Evolutionary conservation across 2,329 filamentous ascomycete genomes (phyloP).

Genomic region (Neoarthrinium moseri): DNA sequence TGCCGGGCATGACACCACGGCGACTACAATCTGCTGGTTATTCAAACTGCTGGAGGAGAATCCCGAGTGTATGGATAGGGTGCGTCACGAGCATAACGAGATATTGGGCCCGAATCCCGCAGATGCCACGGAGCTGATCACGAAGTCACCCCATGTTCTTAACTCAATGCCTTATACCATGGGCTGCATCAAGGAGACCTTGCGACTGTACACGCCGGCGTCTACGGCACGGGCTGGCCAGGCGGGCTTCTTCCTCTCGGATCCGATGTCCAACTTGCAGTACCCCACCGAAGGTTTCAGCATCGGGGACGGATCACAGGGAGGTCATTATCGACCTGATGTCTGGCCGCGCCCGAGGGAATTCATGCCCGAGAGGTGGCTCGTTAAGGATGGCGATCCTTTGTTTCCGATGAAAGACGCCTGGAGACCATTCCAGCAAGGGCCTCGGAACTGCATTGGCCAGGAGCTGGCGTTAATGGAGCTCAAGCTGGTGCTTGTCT

Average conservation of each 20-base stretch:
- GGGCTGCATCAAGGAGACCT: slow-evolving; percentile 1
- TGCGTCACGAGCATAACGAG: background rate
- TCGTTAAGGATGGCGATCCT: background rate
- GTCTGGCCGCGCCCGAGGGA: background rate
- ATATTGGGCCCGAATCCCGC: background rate
- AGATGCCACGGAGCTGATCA: background rate
- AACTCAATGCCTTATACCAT: background rate
- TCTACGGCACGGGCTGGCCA: background rate
- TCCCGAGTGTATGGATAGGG: background rate
- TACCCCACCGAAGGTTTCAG: background rate
- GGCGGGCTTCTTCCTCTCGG: background rate
- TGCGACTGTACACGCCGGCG: background rate
- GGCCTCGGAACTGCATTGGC: background rate
- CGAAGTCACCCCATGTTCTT: background rate
- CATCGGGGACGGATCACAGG: background rate
- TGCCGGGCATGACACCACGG: slow-evolving; percentile 26
- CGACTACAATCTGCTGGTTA: slow-evolving; percentile 14
- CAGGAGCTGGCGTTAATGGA: slow-evolving; percentile 3
- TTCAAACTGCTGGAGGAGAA: background rate
- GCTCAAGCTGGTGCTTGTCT: background rate
- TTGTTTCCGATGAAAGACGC: background rate
- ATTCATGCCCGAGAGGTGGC: background rate
- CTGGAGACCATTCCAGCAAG: background rate
- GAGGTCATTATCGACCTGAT: background rate
- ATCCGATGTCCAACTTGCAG: background rate